Evolutionary conservation across 768 basidiomycete species (phyloP).

Genomic region (Podaxis sp.): DNA sequence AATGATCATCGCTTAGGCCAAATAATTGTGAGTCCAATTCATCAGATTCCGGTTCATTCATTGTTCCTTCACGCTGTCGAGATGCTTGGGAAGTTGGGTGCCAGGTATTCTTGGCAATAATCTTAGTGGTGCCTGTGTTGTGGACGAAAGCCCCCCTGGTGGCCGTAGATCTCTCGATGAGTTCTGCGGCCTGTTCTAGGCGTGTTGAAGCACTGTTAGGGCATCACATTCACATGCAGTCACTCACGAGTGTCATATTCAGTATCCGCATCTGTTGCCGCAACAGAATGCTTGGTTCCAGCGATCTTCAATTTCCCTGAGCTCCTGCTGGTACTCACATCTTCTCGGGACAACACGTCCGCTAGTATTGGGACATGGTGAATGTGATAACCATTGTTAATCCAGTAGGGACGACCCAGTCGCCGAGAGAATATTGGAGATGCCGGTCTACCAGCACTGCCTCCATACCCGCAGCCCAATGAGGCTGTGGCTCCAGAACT

Average conservation of each 20-base stretch:
- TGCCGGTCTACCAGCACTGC: not conserved
- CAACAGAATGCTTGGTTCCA: not conserved
- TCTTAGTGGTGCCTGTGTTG: not conserved
- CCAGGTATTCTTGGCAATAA: not conserved
- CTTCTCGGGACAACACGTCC: not conserved
- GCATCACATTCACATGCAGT: not conserved
- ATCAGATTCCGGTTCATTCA: not conserved
- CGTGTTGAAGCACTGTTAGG: not conserved
- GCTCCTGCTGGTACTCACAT: not conserved
- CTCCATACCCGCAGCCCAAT: not conserved
- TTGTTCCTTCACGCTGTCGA: not conserved
- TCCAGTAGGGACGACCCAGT: not conserved
- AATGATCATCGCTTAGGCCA: not conserved
- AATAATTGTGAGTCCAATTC: not conserved
- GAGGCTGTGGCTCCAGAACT: not conserved
- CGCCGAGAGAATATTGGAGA: not conserved
- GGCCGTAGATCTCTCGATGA: not conserved
- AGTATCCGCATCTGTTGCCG: not conserved
- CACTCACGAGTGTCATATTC: not conserved
- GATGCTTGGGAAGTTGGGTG: not conserved
- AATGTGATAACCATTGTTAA: not conserved
- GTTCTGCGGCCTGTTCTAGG: not conserved
- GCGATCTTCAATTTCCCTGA: not conserved
- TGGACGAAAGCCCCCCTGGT: not conserved
- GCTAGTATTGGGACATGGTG: not conserved